Evolutionary conservation across 2,329 filamentous ascomycete genomes (phyloP).

Genomic region (Aspergillus piperis): DNA sequence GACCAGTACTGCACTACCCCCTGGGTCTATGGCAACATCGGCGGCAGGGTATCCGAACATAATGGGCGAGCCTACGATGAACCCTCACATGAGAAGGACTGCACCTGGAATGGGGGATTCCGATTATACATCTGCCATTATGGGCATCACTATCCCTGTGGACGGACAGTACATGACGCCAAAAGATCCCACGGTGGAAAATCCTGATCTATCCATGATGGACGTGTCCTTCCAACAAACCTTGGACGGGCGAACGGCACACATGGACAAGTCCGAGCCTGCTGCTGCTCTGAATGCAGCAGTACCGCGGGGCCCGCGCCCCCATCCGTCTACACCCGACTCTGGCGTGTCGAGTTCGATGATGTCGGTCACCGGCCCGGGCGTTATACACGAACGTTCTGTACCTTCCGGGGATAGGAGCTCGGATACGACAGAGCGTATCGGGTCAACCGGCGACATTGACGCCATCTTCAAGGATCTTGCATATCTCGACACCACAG

Average conservation of each 20-base stretch:
- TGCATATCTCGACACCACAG: conserved; percentile 48
- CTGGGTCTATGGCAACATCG: conserved; percentile 9
- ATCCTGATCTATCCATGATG: conserved; percentile 28
- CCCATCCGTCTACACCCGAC: conserved; percentile 36
- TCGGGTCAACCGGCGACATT: conserved; percentile 31
- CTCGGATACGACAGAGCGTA: conserved; percentile 6
- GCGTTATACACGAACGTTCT: conserved; percentile 20
- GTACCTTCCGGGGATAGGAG: conserved; percentile 12
- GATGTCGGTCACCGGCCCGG: conserved; percentile 14
- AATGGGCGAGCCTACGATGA: conserved; percentile 14
- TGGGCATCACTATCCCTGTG: conserved; percentile 36
- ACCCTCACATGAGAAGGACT: conserved; percentile 13
- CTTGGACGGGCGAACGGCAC: conserved; percentile 11
- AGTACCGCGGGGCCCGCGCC: conserved; percentile 20
- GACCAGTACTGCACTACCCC: conserved; percentile 3
- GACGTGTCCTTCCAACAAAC: conserved; percentile 23
- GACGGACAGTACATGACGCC: conserved; percentile 36
- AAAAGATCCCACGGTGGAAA: conserved; percentile 34
- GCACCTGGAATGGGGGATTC: conserved; percentile 19
- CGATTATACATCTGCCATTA: conserved; percentile 30
- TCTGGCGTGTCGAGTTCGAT: conserved; percentile 32
- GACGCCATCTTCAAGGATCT: conserved; percentile 50
- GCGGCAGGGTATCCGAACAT: conserved; percentile 7
- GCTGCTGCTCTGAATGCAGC: conserved; percentile 23
- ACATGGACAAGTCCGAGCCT: conserved; percentile 26